Evolutionary conservation across 2,329 filamentous ascomycete genomes (phyloP).

Genomic region (Aspergillus versicolor): DNA sequence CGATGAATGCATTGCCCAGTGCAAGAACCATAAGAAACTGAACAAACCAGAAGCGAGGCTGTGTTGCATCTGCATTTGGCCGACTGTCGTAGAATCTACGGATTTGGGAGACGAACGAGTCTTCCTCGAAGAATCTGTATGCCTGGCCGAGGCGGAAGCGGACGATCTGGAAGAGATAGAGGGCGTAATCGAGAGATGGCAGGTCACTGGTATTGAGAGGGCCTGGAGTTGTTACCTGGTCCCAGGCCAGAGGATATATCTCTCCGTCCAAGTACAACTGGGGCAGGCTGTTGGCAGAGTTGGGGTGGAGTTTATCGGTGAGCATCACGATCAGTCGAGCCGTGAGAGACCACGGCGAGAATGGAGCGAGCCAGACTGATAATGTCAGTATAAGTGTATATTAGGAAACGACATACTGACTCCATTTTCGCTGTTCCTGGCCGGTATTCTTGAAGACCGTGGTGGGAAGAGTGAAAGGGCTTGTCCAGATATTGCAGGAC

Average conservation of each 20-base stretch:
- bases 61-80: constrained; percentile 22
- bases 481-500: constrained; percentile 18
- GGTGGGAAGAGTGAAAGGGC: constrained; percentile 19
- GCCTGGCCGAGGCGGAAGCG: constrained; percentile 57
- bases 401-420: constrained; percentile 22
- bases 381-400: neutral
- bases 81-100: constrained; percentile 45
- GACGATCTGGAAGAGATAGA: constrained; percentile 56
- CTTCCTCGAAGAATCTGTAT: constrained; percentile 56
- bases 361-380: constrained; percentile 13
- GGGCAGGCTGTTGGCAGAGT: constrained; percentile 28
- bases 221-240: constrained; percentile 19
- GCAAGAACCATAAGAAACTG: constrained; percentile 57
- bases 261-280: constrained; percentile 25
- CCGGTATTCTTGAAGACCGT: constrained; percentile 16
- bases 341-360: constrained; percentile 26
- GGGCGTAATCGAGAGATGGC: constrained; percentile 52
- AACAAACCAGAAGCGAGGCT: constrained; percentile 50
- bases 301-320: constrained; percentile 19
- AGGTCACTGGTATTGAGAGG: constrained; percentile 36
- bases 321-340: constrained; percentile 23
- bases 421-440: constrained; percentile 32
- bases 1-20: constrained; percentile 56
- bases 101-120: constrained; percentile 36
- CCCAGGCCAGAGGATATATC: constrained; percentile 27